phyloP scores from a whole-genome alignment of 257 asterid species.

The Nemophila menziesii region DNA sequence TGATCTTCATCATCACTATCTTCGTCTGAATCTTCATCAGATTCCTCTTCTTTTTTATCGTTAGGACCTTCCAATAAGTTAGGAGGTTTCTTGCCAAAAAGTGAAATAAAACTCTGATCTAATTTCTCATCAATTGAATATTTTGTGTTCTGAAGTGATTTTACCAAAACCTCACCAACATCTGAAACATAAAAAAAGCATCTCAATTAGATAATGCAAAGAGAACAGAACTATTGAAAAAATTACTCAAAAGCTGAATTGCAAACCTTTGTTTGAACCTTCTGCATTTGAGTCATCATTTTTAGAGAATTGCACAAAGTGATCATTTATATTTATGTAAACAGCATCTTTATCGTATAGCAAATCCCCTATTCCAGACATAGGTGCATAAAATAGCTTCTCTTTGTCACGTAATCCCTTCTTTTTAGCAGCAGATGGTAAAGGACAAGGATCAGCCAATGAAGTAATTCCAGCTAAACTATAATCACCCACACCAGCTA shows the following conservation, averaged over 20 bases:
- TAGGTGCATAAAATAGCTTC: constrained; percentile 91
- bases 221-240: not conserved
- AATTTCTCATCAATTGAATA: constrained; percentile 77
- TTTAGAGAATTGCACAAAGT: constrained; percentile 80
- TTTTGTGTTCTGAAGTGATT: constrained; percentile 71
- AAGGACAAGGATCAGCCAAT: constrained; percentile 90
- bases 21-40: constrained; percentile 32
- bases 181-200: constrained; percentile 34
- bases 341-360: constrained; percentile 97
- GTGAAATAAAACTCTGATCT: constrained; percentile 52
- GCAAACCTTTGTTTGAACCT: constrained; percentile 37
- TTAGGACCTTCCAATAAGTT: constrained; percentile 19
- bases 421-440: constrained; percentile 94
- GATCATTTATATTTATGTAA: constrained; percentile 82
- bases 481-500: constrained; percentile 98
- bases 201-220: constrained; percentile 4
- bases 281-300: constrained; percentile 34
- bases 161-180: constrained; percentile 82
- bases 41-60: constrained; percentile 25
- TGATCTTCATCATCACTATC: constrained; percentile 37
- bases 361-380: constrained; percentile 97
- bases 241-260: too few species aligned
- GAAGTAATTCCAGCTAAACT: constrained; percentile 49
- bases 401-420: constrained; percentile 96
- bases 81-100: constrained; percentile 45